Base-by-base conservation (phyloP, 2,329 filamentous ascomycete species). In the Alternaria sp. region DNA sequence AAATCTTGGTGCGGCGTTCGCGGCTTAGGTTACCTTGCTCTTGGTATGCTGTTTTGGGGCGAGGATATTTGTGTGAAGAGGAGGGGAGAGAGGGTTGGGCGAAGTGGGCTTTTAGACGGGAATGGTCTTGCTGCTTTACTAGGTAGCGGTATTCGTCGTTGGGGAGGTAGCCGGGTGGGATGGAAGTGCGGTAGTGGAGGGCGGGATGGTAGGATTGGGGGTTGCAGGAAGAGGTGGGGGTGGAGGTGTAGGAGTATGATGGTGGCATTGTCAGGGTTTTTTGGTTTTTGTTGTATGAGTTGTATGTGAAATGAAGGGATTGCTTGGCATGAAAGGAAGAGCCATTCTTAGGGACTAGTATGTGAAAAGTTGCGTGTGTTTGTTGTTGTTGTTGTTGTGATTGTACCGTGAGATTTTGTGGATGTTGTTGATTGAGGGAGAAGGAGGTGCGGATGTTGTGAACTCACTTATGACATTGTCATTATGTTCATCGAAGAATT, bases 111-210 rank as follows among this genome's bases (percentile, higher is more conserved):
- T 63, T 52, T 17, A 66, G 42, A 21, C 40, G 41, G 5, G 37
- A 42, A 21, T 51, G 56, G 23, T 55, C 11, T 6, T 62, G 60
- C 3, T 33, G 54, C 9, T 50, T 51, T 17, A 31, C 17, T 7
- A 65, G 44, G 6, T 24, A 45, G 14, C 40, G 44, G 23, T 52
- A 60, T 34, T 65, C 62, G 5, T 65, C 61, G 5, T 29, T 45
- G 1, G 62, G 62, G 5, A 65, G 62, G 46, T 48, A 44, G 33
- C 36, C 42, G 13, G 41, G 9, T 5, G 51, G n/a, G 9, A 34
- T 24, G 29, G 17, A 29, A 10, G 29, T n/a, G 7, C 31, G 14
- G 24, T 28, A 46, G 33, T 21, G 23, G 14, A 50, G 24, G 4
- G 34, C 23, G 23, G 34, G 48, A 5, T 50, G 48, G 24, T 50